Evolutionary conservation across 371 early-diverging fungal species (phyloP), one percentile per base, ranked within the genome.

Genomic region (Dipsacomyces acuminosporus): DNA sequence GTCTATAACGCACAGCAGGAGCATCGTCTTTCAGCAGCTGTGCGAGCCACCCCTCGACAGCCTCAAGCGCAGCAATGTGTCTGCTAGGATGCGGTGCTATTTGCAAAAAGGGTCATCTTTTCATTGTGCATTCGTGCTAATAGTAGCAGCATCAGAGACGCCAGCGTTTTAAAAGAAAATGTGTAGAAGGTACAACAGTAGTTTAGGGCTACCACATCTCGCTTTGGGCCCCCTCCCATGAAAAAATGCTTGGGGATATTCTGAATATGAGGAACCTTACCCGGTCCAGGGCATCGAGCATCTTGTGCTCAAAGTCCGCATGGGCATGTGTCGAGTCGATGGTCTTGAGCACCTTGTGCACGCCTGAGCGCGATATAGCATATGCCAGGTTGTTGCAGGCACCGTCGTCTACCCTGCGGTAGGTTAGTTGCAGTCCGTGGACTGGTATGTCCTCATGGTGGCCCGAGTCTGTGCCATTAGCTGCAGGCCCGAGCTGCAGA

Each of bases 361-460:
- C 63, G 3, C 63, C 69, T 4, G 69, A 51, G 24, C 51, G 58
- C 18, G 69, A 67, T 20, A 67, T 62, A 4, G 59, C 69, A 25
- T 67, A 67, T 1, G 69, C 69, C 51, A 67, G 54, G 51, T 58
- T 67, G 33, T 67, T 62, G 55, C 69, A 67, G 0, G 69, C 51
- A 22, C 69, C 69, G 36, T 62, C 69, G 14, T 67, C 69, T 15
- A 67, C 69, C 2, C 69, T 63, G 45, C 63, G 69, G 19, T 58
- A 67, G 8, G 35, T 43, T 1, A 67, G 63, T 17, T 22, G 49
- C 1, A 55, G 17, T 17, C 58, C 51, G 34, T 45, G 49, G 41
- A 67, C 57, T 19, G 50, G 58, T 5, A 67, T 51, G 33, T 54
- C 63, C 18, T 67, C 69, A 33, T 67, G 69, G 38, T 40, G 63